Evolutionary conservation across 805 yeast species (phyloP).

Genomic region (Myxozyma mucilagina): DNA sequence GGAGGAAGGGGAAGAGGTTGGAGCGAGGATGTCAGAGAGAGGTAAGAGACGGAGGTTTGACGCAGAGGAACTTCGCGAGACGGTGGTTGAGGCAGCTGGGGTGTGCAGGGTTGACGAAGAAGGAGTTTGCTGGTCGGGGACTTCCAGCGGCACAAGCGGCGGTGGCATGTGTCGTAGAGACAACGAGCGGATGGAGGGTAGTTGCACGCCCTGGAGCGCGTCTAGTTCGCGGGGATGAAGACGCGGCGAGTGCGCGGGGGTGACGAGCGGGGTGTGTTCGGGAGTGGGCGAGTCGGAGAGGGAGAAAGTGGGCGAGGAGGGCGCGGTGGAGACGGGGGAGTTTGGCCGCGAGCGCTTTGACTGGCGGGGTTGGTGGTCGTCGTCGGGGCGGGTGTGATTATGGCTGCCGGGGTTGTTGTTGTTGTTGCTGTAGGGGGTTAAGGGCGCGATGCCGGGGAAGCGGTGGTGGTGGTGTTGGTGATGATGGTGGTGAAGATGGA

Average conservation of each 20-base stretch:
- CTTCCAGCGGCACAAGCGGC: slow-evolving; percentile 31
- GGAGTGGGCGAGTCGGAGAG: slow-evolving; percentile 25
- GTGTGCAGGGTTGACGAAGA: too few species aligned
- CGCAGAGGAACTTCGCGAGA: slow-evolving; percentile 15
- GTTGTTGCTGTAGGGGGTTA: slow-evolving; percentile 19
- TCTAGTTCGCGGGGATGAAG: slow-evolving; percentile 43
- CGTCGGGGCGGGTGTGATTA: slow-evolving; percentile 31
- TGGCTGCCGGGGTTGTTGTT: slow-evolving; percentile 25
- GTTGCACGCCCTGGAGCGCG: slow-evolving; percentile 39
- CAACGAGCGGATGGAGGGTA: slow-evolving; percentile 44
- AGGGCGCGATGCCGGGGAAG: slow-evolving; percentile 26
- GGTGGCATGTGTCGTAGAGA: slow-evolving; percentile 37
- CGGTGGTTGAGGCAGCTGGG: slow-evolving; percentile 7
- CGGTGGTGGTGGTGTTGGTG: slow-evolving; percentile 34
- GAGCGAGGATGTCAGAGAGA: slow-evolving; percentile 21
- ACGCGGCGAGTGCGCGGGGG: slow-evolving; percentile 50
- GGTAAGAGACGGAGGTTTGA: slow-evolving; percentile 27
- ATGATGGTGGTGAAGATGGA: slow-evolving; percentile 30
- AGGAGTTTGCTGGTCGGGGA: slow-evolving; percentile 16
- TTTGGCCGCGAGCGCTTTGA: slow-evolving; percentile 45
- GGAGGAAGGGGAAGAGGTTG: neutral
- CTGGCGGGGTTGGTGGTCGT: slow-evolving; percentile 36
- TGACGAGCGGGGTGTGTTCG: slow-evolving; percentile 46
- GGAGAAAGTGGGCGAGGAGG: slow-evolving; percentile 43
- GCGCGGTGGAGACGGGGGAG: slow-evolving; percentile 48